Evolutionary conservation across 306 rosid genomes (phyloP).

Genomic region (Lathyrus aphaca): DNA sequence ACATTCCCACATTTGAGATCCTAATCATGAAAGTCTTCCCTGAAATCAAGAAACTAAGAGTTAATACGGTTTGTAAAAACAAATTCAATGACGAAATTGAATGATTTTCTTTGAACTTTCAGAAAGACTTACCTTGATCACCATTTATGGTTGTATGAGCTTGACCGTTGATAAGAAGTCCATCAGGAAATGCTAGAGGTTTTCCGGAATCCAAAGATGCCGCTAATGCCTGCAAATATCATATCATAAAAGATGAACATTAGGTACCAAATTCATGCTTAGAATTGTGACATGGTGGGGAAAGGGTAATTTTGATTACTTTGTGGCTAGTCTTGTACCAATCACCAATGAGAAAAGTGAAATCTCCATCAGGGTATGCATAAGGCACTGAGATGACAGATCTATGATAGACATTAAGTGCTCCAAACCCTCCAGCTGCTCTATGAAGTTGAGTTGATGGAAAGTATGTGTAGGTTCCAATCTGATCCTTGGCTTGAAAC

Average conservation of each 20-base stretch:
- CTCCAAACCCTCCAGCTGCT: slow-evolving; percentile 97
- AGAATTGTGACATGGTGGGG: neutral
- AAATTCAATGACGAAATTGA: neutral
- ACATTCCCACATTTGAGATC: slow-evolving; percentile 86
- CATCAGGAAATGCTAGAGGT: slow-evolving; percentile 81
- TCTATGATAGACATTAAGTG: slow-evolving; percentile 74
- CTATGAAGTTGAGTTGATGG: slow-evolving; percentile 84
- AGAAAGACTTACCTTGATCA: slow-evolving; percentile 62
- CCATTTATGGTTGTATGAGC: slow-evolving; percentile 64
- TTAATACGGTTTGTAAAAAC: slow-evolving; percentile 5
- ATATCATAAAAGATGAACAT: neutral
- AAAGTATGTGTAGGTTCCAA: slow-evolving; percentile 82
- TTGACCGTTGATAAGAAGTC: slow-evolving; percentile 87
- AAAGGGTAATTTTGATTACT: slow-evolving; percentile 45
- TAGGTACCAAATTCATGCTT: neutral
- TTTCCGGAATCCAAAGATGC: slow-evolving; percentile 74
- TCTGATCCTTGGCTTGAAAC: slow-evolving; percentile 92
- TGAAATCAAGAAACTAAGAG: slow-evolving; percentile 50
- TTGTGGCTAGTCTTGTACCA: slow-evolving; percentile 81
- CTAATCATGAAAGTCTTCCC: slow-evolving; percentile 90
- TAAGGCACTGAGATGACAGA: slow-evolving; percentile 77
- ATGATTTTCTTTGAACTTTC: neutral
- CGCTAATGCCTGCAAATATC: slow-evolving; percentile 58
- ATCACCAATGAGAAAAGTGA: slow-evolving; percentile 85
- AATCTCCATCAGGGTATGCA: slow-evolving; percentile 82